Base-by-base conservation (phyloP, 192 early-diverging fungal species). In the Backusella parvicylindrica region DNA sequence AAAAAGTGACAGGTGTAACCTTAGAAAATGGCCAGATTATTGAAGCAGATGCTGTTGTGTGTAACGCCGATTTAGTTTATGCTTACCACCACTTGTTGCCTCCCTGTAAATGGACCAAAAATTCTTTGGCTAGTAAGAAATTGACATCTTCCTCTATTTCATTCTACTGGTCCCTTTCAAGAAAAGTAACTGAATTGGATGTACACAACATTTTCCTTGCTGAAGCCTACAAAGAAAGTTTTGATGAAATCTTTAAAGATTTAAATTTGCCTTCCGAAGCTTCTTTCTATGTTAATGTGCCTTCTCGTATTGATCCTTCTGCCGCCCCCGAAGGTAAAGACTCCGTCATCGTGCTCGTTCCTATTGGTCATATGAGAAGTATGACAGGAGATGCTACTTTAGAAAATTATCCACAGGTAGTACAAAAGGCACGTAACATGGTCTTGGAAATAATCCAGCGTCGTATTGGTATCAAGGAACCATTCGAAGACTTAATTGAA, bases 181-280 rank as follows among this genome's bases (percentile, higher is more conserved):
- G 70, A 41, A 81, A 79, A 37, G 68, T 89, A 13, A 77, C 81
- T 6, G 72, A 81, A 60, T 65, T 89, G 30, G 84, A 86, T 67
- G 86, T 83, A 2, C 88, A 89, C 73, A 89, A 86, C 56, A 82
- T 89, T 35, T 89, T 88, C 40, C 78, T 89, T 64, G 83, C 86
- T 30, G 74, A 85, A 16, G 76, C 85, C 3, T 89, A 86, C 70
- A 74, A 79, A 47, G 68, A 82, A 36, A 83, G 80, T 63, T 89
- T 89, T 73, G 85, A 86, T 70, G 75, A 84, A 30, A 89, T 89
- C 18, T 89, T 89, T 68, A 66, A 85, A 37, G 33, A 85, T 1
- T 53, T 50, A 15, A 81, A 47, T 8, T 74, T 89, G 0, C 88
- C 88, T 3, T 79, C 84, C 12, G 75, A 79, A 8, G 82, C 86